Evolutionary conservation across 2,329 filamentous ascomycete species (phyloP).

Genomic region (Ophiostoma sp.): DNA sequence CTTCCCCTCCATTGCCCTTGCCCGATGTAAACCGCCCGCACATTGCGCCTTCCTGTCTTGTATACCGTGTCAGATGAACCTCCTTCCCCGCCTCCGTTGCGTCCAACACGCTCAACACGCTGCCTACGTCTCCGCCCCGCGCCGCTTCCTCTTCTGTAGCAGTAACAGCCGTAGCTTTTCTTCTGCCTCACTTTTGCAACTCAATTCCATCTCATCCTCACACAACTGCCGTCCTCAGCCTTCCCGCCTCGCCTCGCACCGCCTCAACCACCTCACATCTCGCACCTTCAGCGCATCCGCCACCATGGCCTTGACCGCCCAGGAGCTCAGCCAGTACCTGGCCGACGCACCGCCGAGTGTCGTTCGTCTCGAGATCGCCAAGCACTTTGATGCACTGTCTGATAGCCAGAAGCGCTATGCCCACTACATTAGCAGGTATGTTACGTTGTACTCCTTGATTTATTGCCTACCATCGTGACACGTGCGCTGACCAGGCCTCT

Average conservation of each 20-base stretch:
- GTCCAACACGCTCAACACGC: constrained; percentile 19
- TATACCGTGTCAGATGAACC: constrained; percentile 21
- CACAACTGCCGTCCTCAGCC: not conserved
- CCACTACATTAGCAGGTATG: constrained; percentile 80
- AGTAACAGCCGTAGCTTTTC: not conserved
- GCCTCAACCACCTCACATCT: not conserved
- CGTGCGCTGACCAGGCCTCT: constrained; percentile 9
- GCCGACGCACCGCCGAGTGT: constrained; percentile 88
- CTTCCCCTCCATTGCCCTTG: constrained; percentile 15
- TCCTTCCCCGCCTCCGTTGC: constrained; percentile 23
- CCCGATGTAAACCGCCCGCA: not conserved
- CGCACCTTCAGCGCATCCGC: constrained; percentile 29
- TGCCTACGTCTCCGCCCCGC: constrained; percentile 4
- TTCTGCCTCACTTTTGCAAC: not conserved
- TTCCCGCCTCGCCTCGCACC: not conserved
- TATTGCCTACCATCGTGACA: not conserved
- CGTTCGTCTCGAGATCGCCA: constrained; percentile 84
- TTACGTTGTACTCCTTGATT: too few species aligned
- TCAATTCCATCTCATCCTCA: not conserved
- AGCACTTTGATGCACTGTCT: constrained; percentile 79
- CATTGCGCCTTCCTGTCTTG: constrained; percentile 14
- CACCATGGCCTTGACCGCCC: constrained; percentile 54
- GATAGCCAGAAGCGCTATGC: constrained; percentile 85
- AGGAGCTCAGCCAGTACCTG: constrained; percentile 73
- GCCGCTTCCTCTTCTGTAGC: constrained; percentile 4